Evolutionary conservation across 306 rosid genomes (phyloP), one percentile per base, ranked within the genome.

Genomic region (Biancaea sappan): DNA sequence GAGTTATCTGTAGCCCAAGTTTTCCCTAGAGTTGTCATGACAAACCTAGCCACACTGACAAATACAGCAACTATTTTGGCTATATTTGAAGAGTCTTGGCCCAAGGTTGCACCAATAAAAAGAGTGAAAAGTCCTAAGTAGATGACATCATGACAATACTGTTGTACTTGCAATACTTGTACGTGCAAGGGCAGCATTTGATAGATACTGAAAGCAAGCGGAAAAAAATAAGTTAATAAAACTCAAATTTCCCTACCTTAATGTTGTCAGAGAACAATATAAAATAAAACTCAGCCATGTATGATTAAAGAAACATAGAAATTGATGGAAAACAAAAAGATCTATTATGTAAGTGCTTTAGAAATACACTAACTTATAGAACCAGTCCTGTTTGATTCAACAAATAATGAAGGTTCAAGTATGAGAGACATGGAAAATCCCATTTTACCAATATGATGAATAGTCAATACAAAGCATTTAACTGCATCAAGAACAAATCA

Each of bases 151-250:
- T 62, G 96, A 90, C 62, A 90, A 78, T 41, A 90, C 96, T 61
- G 96, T 90, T 63, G 96, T 87, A 69, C 96, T 90, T 53, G 92
- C 96, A 64, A 90, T 92, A 79, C 96, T 90, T 16, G 96, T 87
- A 2, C 88, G 96, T 1, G 96, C 96, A 34, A 90, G 92, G 25
- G 96, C 92, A 69, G 96, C 96, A 86, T 87, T 90, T 25, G 96
- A 82, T 32, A 90, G 88, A 77, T 90, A 90, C 96, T 90, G 89
- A 71, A 87, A 84, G 62, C 35, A 79, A 61, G 8, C 25, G 22
- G 5, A 38, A 18, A n/a, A n/a, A 35, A 19, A 75, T 24, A 14
- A 1, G 18, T 58, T 28, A 31, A 28, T 28, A 43, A 26, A 29
- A 40, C 38, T 50, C 29, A 40, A 70, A 15, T 15, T 41, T 26